phyloP scores from a whole-genome alignment of 345 rosid genomes.

The Excoecaria agallocha region DNA sequence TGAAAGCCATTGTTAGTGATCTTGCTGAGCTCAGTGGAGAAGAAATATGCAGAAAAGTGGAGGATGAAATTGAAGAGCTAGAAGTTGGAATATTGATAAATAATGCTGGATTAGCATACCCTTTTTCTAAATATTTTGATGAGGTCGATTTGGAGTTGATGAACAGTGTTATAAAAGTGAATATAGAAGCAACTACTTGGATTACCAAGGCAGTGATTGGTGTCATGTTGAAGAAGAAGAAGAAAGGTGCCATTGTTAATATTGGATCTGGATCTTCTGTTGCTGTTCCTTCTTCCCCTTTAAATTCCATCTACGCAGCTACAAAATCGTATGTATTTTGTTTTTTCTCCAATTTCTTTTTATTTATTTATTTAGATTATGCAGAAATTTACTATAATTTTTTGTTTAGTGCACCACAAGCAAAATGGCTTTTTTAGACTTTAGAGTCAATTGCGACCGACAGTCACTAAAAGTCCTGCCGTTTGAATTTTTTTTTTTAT shows the following conservation, averaged over 20 bases:
- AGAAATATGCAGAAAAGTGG: conserved; percentile 23
- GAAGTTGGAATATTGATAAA: conserved; percentile 46
- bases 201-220: conserved; percentile 36
- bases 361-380: too few species aligned
- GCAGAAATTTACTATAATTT: too few species aligned
- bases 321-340: conserved; percentile 52
- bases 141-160: conserved; percentile 35
- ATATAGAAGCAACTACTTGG: conserved; percentile 38
- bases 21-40: conserved; percentile 23
- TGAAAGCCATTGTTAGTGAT: conserved; percentile 30
- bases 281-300: conserved; percentile 31
- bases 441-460: too few species aligned
- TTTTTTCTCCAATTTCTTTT: background rate
- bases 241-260: conserved; percentile 47
- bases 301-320: conserved; percentile 33
- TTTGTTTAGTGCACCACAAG: too few species aligned
- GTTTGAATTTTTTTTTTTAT: too few species aligned
- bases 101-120: conserved; percentile 36
- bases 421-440: too few species aligned
- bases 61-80: conserved; percentile 30
- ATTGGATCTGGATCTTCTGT: conserved; percentile 48
- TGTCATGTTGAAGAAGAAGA: conserved; percentile 32
- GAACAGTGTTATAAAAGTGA: conserved; percentile 43
- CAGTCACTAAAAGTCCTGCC: too few species aligned
- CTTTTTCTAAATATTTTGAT: conserved; percentile 35